Evolutionary conservation across 148 eudicot genomes (phyloP).

Genomic region (Chenopodium quinoa): DNA sequence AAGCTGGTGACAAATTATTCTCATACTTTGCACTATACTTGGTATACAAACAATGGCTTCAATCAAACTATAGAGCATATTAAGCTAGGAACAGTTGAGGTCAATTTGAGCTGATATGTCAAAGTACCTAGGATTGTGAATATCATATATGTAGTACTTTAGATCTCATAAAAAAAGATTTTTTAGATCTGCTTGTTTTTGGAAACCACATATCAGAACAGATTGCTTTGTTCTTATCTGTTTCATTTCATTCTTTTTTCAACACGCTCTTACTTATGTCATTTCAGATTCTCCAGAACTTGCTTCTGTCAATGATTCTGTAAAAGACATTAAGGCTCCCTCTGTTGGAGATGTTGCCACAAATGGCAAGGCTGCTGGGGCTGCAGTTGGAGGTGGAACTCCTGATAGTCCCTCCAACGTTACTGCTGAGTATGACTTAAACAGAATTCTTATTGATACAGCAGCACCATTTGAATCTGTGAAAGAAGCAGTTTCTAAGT

Average conservation of each 20-base stretch:
- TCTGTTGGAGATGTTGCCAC: background rate
- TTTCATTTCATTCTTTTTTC: background rate
- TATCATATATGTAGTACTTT: background rate
- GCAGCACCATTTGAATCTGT: conserved; percentile 93
- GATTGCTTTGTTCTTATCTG: background rate
- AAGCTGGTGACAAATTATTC: background rate
- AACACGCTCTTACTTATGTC: background rate
- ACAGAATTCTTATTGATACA: conserved; percentile 70
- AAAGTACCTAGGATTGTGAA: background rate
- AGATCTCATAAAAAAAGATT: background rate
- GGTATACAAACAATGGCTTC: background rate
- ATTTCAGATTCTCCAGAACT: conserved; percentile 12
- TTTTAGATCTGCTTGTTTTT: background rate
- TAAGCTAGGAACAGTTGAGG: background rate
- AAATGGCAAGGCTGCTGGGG: background rate
- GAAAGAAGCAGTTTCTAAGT: conserved; percentile 91
- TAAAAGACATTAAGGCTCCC: conserved; percentile 14
- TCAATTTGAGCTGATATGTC: background rate
- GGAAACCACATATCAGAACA: background rate
- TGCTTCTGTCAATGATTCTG: conserved; percentile 16
- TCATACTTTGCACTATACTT: background rate
- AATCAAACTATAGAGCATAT: background rate
- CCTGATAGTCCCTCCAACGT: conserved; percentile 35
- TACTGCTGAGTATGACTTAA: conserved; percentile 30
- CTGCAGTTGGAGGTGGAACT: conserved; percentile 7